A percentile compares a stretch with the other conserved stretches of the same genome.
These are phyloP conservation scores for Staphylotrichum longicolle DNA, from an alignment of 495 filamentous ascomycete species.

Conservation along the genomic window DNA sequence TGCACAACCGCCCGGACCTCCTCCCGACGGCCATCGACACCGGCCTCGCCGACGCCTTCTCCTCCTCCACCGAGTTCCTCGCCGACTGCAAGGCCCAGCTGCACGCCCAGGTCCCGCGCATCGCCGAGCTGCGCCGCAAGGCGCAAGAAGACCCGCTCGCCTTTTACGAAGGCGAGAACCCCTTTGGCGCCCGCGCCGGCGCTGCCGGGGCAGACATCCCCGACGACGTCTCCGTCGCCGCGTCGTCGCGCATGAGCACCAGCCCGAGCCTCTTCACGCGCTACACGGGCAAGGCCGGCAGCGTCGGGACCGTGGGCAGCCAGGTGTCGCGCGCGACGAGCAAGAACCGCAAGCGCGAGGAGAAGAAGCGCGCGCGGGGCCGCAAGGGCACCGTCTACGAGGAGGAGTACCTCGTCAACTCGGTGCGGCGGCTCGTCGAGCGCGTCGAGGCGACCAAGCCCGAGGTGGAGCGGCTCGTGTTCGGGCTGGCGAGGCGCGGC, in stretches of 20 bases:
- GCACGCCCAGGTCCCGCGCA: slow-evolving; percentile 75
- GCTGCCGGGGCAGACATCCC: slow-evolving; percentile 60
- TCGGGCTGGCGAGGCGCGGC: slow-evolving; percentile 68
- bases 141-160: slow-evolving; percentile 77
- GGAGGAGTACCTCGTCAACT: slow-evolving; percentile 92
- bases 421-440: slow-evolving; percentile 78
- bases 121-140: slow-evolving; percentile 74
- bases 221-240: slow-evolving; percentile 87
- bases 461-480: slow-evolving; percentile 70
- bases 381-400: slow-evolving; percentile 97
- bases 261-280: slow-evolving; percentile 82
- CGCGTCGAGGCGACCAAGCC: slow-evolving; percentile 66
- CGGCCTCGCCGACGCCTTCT: slow-evolving; percentile 73
- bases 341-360: slow-evolving; percentile 80
- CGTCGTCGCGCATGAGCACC: slow-evolving; percentile 75
- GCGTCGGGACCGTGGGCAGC: slow-evolving; percentile 64
- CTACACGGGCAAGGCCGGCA: slow-evolving; percentile 68
- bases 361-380: slow-evolving; percentile 89
- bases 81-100: slow-evolving; percentile 88
- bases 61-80: slow-evolving; percentile 78
- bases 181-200: slow-evolving; percentile 26
- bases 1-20: slow-evolving; percentile 45
- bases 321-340: slow-evolving; percentile 69
- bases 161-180: slow-evolving; percentile 69
- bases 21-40: slow-evolving; percentile 61